A percentile compares a stretch with the other conserved stretches of the same genome.
Conservation (phyloP, 2,329 filamentous ascomycete genomes). For the Trichoderma aggressivum region DNA sequence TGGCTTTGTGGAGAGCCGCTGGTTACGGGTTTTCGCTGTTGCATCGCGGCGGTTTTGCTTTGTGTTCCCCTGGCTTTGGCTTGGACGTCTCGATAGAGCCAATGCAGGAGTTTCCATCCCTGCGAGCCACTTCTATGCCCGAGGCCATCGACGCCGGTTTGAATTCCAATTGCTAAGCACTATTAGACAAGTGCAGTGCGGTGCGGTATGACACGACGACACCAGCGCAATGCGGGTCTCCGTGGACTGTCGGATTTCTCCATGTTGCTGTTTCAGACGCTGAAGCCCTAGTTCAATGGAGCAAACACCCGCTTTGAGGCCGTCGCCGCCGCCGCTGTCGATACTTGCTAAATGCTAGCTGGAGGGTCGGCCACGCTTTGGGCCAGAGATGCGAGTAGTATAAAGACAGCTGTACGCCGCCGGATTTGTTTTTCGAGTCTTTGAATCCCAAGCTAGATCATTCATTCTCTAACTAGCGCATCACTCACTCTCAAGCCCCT, state of each 20-base stretch:
- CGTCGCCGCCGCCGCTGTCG: conserved; percentile 2
- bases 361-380: neutral
- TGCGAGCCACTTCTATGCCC: neutral
- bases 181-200: neutral
- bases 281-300: conserved; percentile 9
- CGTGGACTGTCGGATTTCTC: neutral
- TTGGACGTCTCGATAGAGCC: neutral
- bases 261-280: conserved; percentile 4
- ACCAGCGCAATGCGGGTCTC: conserved; percentile 1
- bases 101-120: neutral
- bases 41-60: neutral
- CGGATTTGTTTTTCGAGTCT: neutral
- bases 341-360: neutral
- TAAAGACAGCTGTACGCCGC: conserved; percentile 4
- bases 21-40: neutral
- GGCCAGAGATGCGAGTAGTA: neutral
- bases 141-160: neutral
- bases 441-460: neutral
- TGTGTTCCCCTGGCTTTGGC: neutral
- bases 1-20: conserved; percentile 8
- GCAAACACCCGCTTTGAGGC: conserved; percentile 13
- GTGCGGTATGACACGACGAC: neutral
- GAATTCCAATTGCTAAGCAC: neutral
- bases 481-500: neutral
- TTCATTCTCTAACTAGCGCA: neutral